phyloP scores from a whole-genome alignment of 345 rosid genomes.

The Populus alba region DNA sequence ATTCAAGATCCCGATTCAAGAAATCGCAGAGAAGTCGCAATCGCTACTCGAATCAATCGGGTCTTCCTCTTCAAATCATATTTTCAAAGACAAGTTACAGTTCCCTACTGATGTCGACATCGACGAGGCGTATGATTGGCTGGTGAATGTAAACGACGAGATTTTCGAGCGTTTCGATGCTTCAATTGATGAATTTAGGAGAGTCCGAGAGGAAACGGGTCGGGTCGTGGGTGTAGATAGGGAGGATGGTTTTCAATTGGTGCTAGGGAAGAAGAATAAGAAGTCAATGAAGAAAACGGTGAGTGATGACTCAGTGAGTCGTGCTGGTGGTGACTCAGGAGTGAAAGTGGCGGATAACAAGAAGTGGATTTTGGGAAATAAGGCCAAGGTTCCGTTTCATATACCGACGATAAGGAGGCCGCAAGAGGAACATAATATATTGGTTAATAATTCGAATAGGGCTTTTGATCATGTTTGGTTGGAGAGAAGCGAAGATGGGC shows the following conservation, averaged over 20 bases:
- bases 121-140: slow-evolving; percentile 72
- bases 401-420: slow-evolving; percentile 63
- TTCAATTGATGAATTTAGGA: slow-evolving; percentile 53
- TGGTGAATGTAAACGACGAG: slow-evolving; percentile 65
- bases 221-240: slow-evolving; percentile 17
- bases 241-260: slow-evolving; percentile 69
- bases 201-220: slow-evolving; percentile 36
- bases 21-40: slow-evolving; percentile 44
- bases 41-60: slow-evolving; percentile 58
- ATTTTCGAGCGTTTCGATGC: slow-evolving; percentile 60
- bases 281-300: slow-evolving; percentile 9
- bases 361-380: slow-evolving; percentile 35
- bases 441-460: slow-evolving; percentile 61
- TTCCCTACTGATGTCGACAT: slow-evolving; percentile 44
- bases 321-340: slow-evolving; percentile 23
- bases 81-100: slow-evolving; percentile 24
- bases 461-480: slow-evolving; percentile 83
- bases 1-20: slow-evolving; percentile 55
- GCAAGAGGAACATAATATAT: slow-evolving; percentile 64
- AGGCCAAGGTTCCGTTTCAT: slow-evolving; percentile 69
- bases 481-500: slow-evolving; percentile 64
- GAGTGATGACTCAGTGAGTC: slow-evolving; percentile 5
- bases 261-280: slow-evolving; percentile 64
- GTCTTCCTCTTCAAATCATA: slow-evolving; percentile 24
- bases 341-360: slow-evolving; percentile 59